Evolutionary conservation across 208 protist genomes (phyloP), one percentile per base, ranked within the genome.

Genomic region (Leishmania lainsoni): DNA sequence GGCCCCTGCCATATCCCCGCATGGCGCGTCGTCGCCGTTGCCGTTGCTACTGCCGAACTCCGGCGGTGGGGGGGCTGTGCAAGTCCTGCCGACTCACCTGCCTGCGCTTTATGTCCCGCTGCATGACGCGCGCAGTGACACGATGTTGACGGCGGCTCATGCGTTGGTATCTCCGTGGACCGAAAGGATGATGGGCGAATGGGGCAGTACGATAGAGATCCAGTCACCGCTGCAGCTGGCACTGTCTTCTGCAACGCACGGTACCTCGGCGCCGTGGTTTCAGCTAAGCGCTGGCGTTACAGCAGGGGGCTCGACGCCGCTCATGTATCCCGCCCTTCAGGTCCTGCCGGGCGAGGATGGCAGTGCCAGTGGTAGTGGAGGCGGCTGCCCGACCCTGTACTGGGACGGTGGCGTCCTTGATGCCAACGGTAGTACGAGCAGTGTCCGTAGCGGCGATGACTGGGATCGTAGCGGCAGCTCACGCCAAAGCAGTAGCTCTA

Each of bases 71-170:
- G 74, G 72, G 20, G 35, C 1, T 12, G 39, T 51, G 56, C 14
- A 8, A 20, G 54, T 49, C 39, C 35, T 63, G 35, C 56, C 51
- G 4, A 39, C 35, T 5, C 39, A 39, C 3, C 20, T 78, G 71
- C 81, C 58, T 14, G 17, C 76, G 16, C n/a, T 52, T 3, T 75
- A 85, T 58, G 71, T 69, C 29, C 71, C 76, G 5, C 71, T 81
- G 71, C 76, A 49, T 59, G 81, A 78, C 45, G 61, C 76, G 63
- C 76, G 71, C 4, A 8, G 35, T 8, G 71, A 58, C 29, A 3
- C 35, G 26, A 22, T n/a, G 17, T 4, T 39, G 74, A 29, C 39
- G 20, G 22, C 39, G 45, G 32, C 20, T 12, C 22, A 32, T 56
- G 80, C 29, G 26, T 51, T 29, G 35, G 63, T 63, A 2, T 29